Conservation (phyloP, 2,329 filamentous ascomycete genomes). For the Ceratocystis huliohia region DNA sequence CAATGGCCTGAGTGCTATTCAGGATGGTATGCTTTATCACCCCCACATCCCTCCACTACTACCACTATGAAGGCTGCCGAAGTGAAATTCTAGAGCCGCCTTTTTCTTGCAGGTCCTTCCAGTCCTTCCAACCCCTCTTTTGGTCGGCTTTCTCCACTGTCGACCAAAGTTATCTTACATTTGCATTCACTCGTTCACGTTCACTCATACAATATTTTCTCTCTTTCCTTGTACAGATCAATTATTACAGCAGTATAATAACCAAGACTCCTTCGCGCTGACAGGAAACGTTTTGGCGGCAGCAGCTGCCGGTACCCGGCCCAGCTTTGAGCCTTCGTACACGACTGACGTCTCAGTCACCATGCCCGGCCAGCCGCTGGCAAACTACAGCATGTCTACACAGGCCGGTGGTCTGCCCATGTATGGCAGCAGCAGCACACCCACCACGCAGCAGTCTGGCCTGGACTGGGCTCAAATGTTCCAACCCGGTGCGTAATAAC, state of each 20-base stretch:
- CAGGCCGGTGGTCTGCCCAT: conserved; percentile 43
- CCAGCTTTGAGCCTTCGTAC: conserved; percentile 42
- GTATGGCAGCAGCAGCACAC: conserved; percentile 46
- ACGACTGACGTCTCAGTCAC: conserved; percentile 44
- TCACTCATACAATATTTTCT: conserved; percentile 25
- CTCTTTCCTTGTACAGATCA: not conserved
- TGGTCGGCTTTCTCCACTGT: conserved; percentile 26
- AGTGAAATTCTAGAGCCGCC: conserved; percentile 46
- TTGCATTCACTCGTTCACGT: conserved; percentile 21
- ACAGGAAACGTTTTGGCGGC: conserved; percentile 38
- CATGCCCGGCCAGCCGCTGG: conserved; percentile 54
- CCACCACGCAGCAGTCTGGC: conserved; percentile 48
- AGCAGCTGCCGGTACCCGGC: conserved; percentile 33
- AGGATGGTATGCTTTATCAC: conserved; percentile 44
- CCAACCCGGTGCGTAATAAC: conserved; percentile 51
- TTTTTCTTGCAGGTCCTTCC: conserved; percentile 26
- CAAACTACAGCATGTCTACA: conserved; percentile 53
- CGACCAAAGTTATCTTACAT: conserved; percentile 40
- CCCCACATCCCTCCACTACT: conserved; percentile 27
- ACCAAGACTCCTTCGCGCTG: conserved; percentile 12
- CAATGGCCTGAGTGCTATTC: conserved; percentile 47
- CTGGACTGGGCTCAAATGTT: conserved; percentile 72
- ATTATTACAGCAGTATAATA: conserved; percentile 12
- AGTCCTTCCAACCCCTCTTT: too few species aligned
- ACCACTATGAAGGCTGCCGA: conserved; percentile 40